Evolutionary conservation across 1,284 basidiomycete species (phyloP).

Genomic region (Ganoderma sp.): DNA sequence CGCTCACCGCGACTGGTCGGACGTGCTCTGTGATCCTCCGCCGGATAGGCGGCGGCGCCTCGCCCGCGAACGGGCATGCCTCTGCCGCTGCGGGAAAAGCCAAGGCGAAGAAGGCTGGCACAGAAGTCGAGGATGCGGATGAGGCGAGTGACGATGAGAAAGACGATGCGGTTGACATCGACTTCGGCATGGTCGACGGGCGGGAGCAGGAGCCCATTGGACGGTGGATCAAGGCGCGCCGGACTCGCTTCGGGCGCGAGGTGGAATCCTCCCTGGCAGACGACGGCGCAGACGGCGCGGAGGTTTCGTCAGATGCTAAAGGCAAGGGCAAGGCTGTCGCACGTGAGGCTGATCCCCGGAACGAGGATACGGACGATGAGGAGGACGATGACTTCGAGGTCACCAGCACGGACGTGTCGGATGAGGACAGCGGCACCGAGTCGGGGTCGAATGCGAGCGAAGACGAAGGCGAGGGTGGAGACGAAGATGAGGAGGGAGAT

Average conservation of each 20-base stretch:
- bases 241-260: conserved; percentile 60
- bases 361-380: conserved; percentile 54
- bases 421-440: conserved; percentile 38
- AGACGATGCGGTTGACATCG: conserved; percentile 57
- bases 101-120: conserved; percentile 18
- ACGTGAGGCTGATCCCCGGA: conserved; percentile 40
- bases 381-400: conserved; percentile 59
- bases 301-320: conserved; percentile 17
- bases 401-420: conserved; percentile 40
- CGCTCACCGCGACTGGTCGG: conserved; percentile 69
- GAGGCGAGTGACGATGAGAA: conserved; percentile 43
- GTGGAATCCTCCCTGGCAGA: conserved; percentile 11
- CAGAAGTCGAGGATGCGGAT: conserved; percentile 36
- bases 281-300: conserved; percentile 23
- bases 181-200: conserved; percentile 74
- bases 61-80: conserved; percentile 31
- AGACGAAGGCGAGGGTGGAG: conserved; percentile 34
- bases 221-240: conserved; percentile 64
- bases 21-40: conserved; percentile 68
- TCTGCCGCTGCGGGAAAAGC: conserved; percentile 44
- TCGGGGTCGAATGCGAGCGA: conserved; percentile 27
- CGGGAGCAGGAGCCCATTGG: conserved; percentile 68
- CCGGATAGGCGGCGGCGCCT: conserved; percentile 43
- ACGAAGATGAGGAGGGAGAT: conserved; percentile 32
- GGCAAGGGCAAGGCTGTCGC: conserved; percentile 33